A percentile compares a stretch with the other conserved stretches of the same genome.
phyloP scores from a whole-genome alignment of 148 eudicot species.

The Fagopyrum tataricum region DNA sequence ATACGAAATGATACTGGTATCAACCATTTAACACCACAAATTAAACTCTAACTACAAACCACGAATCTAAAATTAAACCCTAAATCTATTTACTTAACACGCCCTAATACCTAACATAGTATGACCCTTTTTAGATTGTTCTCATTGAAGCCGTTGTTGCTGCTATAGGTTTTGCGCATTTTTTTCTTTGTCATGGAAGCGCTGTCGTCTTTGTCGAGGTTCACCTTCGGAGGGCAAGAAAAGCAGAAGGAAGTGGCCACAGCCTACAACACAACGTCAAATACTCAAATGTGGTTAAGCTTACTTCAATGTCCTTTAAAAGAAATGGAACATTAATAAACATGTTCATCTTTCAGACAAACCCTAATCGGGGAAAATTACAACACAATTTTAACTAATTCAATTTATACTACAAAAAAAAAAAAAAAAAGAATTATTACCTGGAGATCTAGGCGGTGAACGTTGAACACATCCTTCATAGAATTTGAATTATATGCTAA shows the following conservation, averaged over 20 bases:
- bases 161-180: constrained; percentile 42
- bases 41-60: background rate
- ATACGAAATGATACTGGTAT: too few species aligned
- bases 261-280: constrained; percentile 37
- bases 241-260: constrained; percentile 88
- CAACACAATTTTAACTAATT: too few species aligned
- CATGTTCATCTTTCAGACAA: too few species aligned
- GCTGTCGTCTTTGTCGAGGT: constrained; percentile 58
- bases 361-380: too few species aligned
- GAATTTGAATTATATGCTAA: constrained; percentile 84
- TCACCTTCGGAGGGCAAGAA: constrained; percentile 68
- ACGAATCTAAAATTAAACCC: too few species aligned
- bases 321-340: too few species aligned
- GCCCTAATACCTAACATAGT: constrained; percentile 53
- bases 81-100: too few species aligned
- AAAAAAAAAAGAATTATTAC: constrained; percentile 24
- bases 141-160: constrained; percentile 49
- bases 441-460: constrained; percentile 79
- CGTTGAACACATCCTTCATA: constrained; percentile 87
- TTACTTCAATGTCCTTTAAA: too few species aligned
- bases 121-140: constrained; percentile 46
- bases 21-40: too few species aligned
- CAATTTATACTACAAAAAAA: too few species aligned
- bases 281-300: too few species aligned
- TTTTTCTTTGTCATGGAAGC: constrained; percentile 79